Conservation (phyloP, 805 yeast species). For the Sugiyamaella chiloensis region DNA sequence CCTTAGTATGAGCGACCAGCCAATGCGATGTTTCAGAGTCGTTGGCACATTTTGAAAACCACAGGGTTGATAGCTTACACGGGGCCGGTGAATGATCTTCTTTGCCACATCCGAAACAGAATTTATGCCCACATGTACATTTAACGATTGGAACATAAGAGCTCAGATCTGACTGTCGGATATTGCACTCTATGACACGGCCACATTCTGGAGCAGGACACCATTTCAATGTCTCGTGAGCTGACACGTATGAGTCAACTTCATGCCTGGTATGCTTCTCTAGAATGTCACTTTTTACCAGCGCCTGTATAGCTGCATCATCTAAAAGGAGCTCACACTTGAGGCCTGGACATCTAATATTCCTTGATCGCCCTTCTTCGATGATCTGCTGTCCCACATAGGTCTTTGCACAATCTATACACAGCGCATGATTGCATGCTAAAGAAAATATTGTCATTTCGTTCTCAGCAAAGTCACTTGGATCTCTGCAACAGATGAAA, state of each 20-base stretch:
- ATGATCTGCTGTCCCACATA: constrained; percentile 49
- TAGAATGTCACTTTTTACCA: constrained; percentile 31
- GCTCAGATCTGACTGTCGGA: constrained; percentile 25
- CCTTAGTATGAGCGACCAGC: constrained; percentile 80
- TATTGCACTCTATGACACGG: constrained; percentile 47
- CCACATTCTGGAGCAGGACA: constrained; percentile 86
- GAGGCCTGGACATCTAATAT: constrained; percentile 64
- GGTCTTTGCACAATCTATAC: constrained; percentile 62
- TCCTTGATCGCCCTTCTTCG: constrained; percentile 34
- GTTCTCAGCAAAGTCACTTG: constrained; percentile 39
- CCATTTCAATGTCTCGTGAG: constrained; percentile 54
- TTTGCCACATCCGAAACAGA: constrained; percentile 72
- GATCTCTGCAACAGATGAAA: constrained; percentile 67
- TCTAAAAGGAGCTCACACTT: constrained; percentile 43
- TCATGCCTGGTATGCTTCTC: constrained; percentile 26
- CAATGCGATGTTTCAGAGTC: constrained; percentile 88
- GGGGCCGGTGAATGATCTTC: constrained; percentile 86
- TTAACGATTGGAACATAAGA: constrained; percentile 60
- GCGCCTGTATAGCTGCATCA: constrained; percentile 34
- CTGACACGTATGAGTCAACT: constrained; percentile 48
- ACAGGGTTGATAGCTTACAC: constrained; percentile 60
- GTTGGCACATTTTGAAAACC: constrained; percentile 79
- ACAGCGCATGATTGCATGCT: constrained; percentile 68
- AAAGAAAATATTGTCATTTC: constrained; percentile 46
- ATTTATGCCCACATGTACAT: constrained; percentile 64